Conservation (phyloP, 176 grass and related monocot genomes). For the Eragrostis curvula region DNA sequence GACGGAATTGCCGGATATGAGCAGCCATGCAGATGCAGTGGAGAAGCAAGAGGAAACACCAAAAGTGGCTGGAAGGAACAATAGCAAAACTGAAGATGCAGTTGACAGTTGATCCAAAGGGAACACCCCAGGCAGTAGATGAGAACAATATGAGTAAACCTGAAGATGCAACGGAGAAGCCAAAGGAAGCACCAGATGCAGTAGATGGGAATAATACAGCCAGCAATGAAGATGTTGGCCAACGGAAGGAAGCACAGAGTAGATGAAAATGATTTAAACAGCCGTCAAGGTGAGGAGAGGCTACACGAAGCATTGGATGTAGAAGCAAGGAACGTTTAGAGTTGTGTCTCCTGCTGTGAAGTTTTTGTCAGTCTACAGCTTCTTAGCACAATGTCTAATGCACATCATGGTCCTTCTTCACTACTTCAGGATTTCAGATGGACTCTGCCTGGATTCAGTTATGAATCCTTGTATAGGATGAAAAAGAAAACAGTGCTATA, state of each 20-base stretch:
- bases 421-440: too few species aligned
- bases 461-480: neutral
- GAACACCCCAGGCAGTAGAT: neutral
- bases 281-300: neutral
- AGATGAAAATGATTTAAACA: neutral
- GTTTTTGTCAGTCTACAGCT: neutral
- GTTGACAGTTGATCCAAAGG: neutral
- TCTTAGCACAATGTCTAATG: constrained; percentile 11
- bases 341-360: neutral
- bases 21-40: neutral
- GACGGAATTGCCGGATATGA: neutral
- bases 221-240: constrained; percentile 1
- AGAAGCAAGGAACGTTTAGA: constrained; percentile 33
- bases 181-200: neutral
- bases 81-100: neutral
- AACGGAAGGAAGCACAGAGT: neutral
- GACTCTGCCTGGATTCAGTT: neutral
- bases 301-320: neutral
- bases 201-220: neutral
- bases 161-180: neutral
- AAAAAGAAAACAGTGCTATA: neutral
- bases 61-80: neutral
- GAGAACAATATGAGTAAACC: neutral
- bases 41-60: neutral
- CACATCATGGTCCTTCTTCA: neutral